These are phyloP conservation scores for Neurospora sublineolata DNA, from an alignment of 495 filamentous ascomycete genomes.

Conservation along the genomic window DNA sequence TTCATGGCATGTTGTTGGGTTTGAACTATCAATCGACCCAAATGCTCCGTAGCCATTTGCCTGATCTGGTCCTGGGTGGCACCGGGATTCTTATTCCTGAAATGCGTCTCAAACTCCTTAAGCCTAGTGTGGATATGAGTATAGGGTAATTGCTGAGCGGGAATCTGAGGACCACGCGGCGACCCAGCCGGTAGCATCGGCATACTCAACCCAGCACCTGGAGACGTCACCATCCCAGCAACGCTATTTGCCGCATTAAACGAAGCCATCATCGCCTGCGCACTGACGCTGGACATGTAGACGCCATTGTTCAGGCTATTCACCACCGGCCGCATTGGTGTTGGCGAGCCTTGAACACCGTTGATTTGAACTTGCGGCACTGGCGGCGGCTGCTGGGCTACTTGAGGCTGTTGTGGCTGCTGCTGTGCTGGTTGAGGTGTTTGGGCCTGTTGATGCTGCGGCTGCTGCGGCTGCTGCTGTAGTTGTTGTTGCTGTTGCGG, in stretches of 20 bases:
- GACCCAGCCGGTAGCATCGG: slow-evolving; percentile 25
- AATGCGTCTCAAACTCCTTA: slow-evolving; percentile 22
- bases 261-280: slow-evolving; percentile 34
- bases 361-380: slow-evolving; percentile 24
- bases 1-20: slow-evolving; percentile 44
- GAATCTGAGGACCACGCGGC: slow-evolving; percentile 23
- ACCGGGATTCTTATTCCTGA: slow-evolving; percentile 39
- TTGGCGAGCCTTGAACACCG: slow-evolving; percentile 26
- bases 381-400: slow-evolving; percentile 21
- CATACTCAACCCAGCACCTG: slow-evolving; percentile 26
- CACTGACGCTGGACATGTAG: slow-evolving; percentile 26
- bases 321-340: slow-evolving; percentile 36
- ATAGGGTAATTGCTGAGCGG: slow-evolving; percentile 14
- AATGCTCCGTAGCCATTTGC: slow-evolving; percentile 48
- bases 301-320: slow-evolving; percentile 40
- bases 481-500: slow-evolving; percentile 23
- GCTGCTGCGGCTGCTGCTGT: slow-evolving; percentile 20
- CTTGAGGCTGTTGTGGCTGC: slow-evolving; percentile 32
- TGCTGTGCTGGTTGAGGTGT: slow-evolving; percentile 22
- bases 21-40: slow-evolving; percentile 27
- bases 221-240: slow-evolving; percentile 28
- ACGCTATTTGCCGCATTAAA: slow-evolving; percentile 26
- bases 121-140: slow-evolving; percentile 14
- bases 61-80: slow-evolving; percentile 47
- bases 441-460: slow-evolving; percentile 23